phyloP scores from a whole-genome alignment of 2,329 filamentous ascomycete genomes.

The Orbilia oligospora region DNA sequence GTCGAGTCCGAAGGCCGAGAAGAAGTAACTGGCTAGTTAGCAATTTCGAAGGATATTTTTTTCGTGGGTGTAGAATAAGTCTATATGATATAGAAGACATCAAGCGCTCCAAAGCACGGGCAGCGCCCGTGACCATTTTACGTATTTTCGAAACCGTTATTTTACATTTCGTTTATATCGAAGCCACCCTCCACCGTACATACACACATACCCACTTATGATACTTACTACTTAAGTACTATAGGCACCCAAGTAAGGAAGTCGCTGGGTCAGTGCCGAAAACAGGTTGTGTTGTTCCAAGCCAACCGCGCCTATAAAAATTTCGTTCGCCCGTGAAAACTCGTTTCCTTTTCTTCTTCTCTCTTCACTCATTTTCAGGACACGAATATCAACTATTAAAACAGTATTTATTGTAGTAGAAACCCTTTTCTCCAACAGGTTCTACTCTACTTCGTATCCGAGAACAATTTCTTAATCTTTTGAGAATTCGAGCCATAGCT shows the following conservation, averaged over 20 bases:
- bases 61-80: conserved; percentile 13
- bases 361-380: conserved; percentile 53
- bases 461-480: conserved; percentile 37
- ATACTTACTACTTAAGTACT: no score
- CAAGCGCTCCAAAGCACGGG: neutral
- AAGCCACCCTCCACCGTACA: no score
- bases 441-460: conserved; percentile 59
- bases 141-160: neutral
- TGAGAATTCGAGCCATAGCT: conserved; percentile 47
- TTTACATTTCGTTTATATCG: neutral
- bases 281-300: conserved; percentile 29
- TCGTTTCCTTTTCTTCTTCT: conserved; percentile 43
- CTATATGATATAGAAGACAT: conserved; percentile 13
- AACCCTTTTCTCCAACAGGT: conserved; percentile 28
- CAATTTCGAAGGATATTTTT: conserved; percentile 64
- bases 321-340: neutral
- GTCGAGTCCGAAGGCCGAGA: conserved; percentile 73
- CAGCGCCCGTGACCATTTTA: neutral
- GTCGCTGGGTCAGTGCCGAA: neutral
- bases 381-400: conserved; percentile 36
- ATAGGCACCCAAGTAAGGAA: no score
- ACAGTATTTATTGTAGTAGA: conserved; percentile 58
- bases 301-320: conserved; percentile 36
- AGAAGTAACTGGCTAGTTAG: conserved; percentile 68
- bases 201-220: no score